phyloP scores from a whole-genome alignment of 805 yeast genomes.

The Starmerella cellae region DNA sequence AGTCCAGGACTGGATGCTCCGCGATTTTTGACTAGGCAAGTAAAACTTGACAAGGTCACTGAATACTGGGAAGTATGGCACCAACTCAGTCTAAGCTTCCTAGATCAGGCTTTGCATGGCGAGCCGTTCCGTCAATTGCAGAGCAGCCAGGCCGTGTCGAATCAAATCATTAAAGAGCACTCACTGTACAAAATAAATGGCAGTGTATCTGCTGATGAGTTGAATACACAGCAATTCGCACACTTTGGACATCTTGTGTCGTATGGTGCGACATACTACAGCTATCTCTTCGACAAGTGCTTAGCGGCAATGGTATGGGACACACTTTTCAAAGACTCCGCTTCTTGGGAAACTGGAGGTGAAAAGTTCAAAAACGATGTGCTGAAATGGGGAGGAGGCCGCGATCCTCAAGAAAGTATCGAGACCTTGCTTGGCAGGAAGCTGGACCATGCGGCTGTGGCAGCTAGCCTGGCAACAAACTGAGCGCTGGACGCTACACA shows the following conservation, averaged over 20 bases:
- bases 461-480: conserved; percentile 7
- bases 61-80: conserved; percentile 65
- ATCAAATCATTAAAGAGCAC: conserved; percentile 45
- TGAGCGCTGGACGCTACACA: neutral
- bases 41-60: conserved; percentile 23
- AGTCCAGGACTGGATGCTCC: conserved; percentile 11
- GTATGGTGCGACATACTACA: conserved; percentile 88
- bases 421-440: conserved; percentile 58
- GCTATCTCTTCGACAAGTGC: conserved; percentile 82
- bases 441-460: conserved; percentile 22
- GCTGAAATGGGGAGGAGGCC: conserved; percentile 85
- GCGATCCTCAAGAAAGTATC: conserved; percentile 76
- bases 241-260: conserved; percentile 86
- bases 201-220: conserved; percentile 30
- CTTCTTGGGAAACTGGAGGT: conserved; percentile 62
- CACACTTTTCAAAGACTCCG: conserved; percentile 54
- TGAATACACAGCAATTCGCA: conserved; percentile 76
- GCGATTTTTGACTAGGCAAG: conserved; percentile 9
- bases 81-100: conserved; percentile 77
- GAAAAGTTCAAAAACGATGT: conserved; percentile 56
- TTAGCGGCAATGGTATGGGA: conserved; percentile 80
- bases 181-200: conserved; percentile 52
- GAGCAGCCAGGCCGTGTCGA: conserved; percentile 37
- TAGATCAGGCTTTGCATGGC: conserved; percentile 71
- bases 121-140: conserved; percentile 13